Base-by-base conservation (phyloP, 2,329 filamentous ascomycete genomes). In the Colletotrichum acutatum region DNA sequence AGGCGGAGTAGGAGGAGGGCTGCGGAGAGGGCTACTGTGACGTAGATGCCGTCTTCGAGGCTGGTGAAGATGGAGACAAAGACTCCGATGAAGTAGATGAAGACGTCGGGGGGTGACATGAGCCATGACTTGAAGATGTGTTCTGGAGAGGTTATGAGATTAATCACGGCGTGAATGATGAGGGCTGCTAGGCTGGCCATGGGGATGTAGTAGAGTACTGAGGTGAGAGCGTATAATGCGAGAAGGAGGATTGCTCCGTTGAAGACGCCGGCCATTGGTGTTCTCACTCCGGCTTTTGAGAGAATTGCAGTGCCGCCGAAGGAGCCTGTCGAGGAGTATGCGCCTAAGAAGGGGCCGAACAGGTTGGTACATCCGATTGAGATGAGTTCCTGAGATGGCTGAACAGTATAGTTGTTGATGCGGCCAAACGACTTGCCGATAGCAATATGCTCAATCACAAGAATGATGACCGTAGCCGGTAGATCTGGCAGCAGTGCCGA, bases 341-440 rank as follows among this genome's bases (percentile, higher is more conserved):
- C 84, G 2, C 93, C 93, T 2, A 95, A 83, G 81, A 95, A 95
- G 1, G 93, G 93, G 6, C 92, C 93, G 3, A 95, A 86, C 5
- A 95, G 82, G 76, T 96, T 96, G 37, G 90, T 90, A 2, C 94
- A 89, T 42, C 94, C 94, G 74, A 95, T 93, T 12, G 93, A 93
- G 30, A 95, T 90, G 57, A 95, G 85, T 79, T 96, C 94, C 77
- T 96, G 94, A 0, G 93, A 95, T 0, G 94, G 92, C 68, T 94
- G 88, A 77, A 96, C 92, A 19, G 89, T 91, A 81, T 96, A 96
- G 82, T 93, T 94, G 84, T 94, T 94, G 74, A 94, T 87, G 74
- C 93, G 88, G 3, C 93, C 94, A 78, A 95, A 95, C 0, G 93
- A 94, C 80, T 96, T 96, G 2, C 93, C 91, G 73, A 96, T 95